Evolutionary conservation across 2,329 filamentous ascomycete genomes (phyloP).

Genomic region (Sclerotinia sclerotiorum): DNA sequence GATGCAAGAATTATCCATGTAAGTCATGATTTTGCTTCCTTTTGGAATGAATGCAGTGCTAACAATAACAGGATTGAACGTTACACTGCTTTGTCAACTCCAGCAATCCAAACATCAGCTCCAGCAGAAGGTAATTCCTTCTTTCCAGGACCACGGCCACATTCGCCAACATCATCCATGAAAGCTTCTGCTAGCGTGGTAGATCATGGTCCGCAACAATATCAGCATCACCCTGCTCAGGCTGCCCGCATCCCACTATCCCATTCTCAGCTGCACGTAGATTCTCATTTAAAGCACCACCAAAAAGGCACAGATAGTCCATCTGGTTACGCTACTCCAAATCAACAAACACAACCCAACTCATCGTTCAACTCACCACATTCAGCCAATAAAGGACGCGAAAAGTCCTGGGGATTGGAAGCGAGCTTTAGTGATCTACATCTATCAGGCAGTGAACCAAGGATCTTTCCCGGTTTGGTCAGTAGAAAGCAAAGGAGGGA

Average conservation of each 20-base stretch:
- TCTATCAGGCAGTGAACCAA: constrained; percentile 61
- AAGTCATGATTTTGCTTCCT: constrained; percentile 42
- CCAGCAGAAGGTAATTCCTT: constrained; percentile 37
- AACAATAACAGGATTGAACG: constrained; percentile 40
- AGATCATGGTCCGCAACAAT: constrained; percentile 28
- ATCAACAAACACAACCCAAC: constrained; percentile 17
- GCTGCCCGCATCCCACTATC: constrained; percentile 38
- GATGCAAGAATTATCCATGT: constrained; percentile 82
- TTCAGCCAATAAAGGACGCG: constrained; percentile 36
- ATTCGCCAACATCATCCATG: constrained; percentile 40
- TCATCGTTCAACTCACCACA: constrained; percentile 27
- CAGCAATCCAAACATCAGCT: constrained; percentile 22
- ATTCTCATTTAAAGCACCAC: constrained; percentile 24
- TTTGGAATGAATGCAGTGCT: constrained; percentile 5
- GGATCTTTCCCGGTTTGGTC: constrained; percentile 71
- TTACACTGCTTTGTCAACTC: constrained; percentile 36
- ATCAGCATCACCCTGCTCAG: constrained; percentile 39
- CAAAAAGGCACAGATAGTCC: constrained; percentile 27
- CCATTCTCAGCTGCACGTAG: constrained; percentile 33
- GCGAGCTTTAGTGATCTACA: constrained; percentile 46
- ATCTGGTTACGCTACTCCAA: constrained; percentile 25
- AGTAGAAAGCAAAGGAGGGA: constrained; percentile 40
- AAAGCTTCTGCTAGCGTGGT: constrained; percentile 34
- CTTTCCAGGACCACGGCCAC: constrained; percentile 30
- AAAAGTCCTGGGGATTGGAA: constrained; percentile 44